Evolutionary conservation across 192 early-diverging fungal genomes (phyloP), one percentile per base, ranked within the genome.

Genomic region (Physocladia obscura): DNA sequence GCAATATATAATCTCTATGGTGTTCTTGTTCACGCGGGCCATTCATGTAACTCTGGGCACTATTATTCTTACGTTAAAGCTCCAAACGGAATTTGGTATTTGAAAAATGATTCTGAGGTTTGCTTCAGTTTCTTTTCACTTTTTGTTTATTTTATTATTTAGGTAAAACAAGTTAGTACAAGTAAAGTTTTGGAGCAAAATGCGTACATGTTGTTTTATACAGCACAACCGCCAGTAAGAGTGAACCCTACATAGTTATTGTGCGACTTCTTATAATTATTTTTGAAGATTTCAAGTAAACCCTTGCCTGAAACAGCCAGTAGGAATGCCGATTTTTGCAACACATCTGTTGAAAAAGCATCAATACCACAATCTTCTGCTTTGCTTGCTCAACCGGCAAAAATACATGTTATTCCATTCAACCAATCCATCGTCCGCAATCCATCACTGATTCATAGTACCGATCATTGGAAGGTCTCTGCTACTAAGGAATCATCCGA

Each of bases 131-230:
- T n/a, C 8, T 30, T 26, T 3, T 17, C 40, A 26, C 8, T 47
- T 4, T 11, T 15, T n/a, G 3, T 4, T 59, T 29, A 22, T 29
- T 60, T 22, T 13, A 8, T 31, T 22, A 0, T 24, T 63, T 15
- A 80, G 76, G 93, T 95, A 3, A 72, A 77, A 19, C 83, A 85
- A 51, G 91, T 91, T 34, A 83, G 85, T 61, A 70, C 88, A 35
- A 74, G 79, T 19, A 88, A 85, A 3, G 94, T 94, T 1, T 77
- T 94, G 5, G 68, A 68, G 2, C 86, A 91, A 71, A 79, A 84
- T n/a, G 94, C 92, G 1, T 96, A 96, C 52, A 82, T 96, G 81
- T 77, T 96, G 21, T 96, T 96, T 70, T 96, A 94, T 69, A 22
- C n/a, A 19, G 49, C 70, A 6, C 51, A 24, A 29, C 49, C 57